Evolutionary conservation across 2,329 filamentous ascomycete species (phyloP).

Genomic region (Trichophyton schoenleinii): DNA sequence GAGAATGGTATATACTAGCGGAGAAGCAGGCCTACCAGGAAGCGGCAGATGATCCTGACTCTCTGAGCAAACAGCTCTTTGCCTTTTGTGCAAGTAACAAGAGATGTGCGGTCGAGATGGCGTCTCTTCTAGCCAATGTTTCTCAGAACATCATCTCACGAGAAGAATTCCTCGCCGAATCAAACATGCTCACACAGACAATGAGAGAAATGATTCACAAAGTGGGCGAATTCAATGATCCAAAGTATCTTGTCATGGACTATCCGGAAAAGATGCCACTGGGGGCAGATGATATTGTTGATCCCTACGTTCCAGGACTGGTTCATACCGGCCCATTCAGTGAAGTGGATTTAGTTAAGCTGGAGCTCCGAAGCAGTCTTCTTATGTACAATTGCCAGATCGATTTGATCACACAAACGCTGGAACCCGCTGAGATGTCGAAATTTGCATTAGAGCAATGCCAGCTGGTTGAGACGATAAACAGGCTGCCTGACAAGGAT

Average conservation of each 20-base stretch:
- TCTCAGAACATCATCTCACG: constrained; percentile 51
- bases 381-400: constrained; percentile 72
- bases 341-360: constrained; percentile 57
- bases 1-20: constrained; percentile 63
- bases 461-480: constrained; percentile 66
- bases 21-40: constrained; percentile 52
- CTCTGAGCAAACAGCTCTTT: constrained; percentile 55
- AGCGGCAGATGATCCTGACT: constrained; percentile 46
- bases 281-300: constrained; percentile 54
- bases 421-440: constrained; percentile 42
- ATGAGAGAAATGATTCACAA: constrained; percentile 33
- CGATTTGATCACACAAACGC: constrained; percentile 43
- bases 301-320: constrained; percentile 57
- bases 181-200: constrained; percentile 40
- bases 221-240: constrained; percentile 52
- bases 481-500: constrained; percentile 57
- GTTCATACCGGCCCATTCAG: constrained; percentile 61
- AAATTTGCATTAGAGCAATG: constrained; percentile 57
- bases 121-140: constrained; percentile 59
- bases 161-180: constrained; percentile 53
- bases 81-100: constrained; percentile 54
- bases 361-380: constrained; percentile 67
- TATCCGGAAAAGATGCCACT: constrained; percentile 45
- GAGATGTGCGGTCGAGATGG: constrained; percentile 67
- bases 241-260: constrained; percentile 49